Base-by-base conservation (phyloP, 257 asterid genomes). In the Fraxinus anomala region DNA sequence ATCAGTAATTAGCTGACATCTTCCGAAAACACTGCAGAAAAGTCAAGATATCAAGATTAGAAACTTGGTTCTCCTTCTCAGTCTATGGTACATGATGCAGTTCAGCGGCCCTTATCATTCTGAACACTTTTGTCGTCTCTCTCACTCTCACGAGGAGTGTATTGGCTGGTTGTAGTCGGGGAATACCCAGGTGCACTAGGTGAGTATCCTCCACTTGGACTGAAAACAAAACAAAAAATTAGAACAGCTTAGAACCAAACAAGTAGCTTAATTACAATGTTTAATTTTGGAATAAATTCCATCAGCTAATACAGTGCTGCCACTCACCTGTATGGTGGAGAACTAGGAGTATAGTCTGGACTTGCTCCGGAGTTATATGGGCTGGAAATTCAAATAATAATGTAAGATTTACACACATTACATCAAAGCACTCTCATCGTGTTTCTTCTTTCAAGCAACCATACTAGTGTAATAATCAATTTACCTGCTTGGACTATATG, bases 401-500 rank as follows among this genome's bases (percentile, higher is more conserved):
- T 13, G 33, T 23, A 4, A 73, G 31, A 82, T 73, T 63, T 73
- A 39, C 4, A 67, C 67, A 78, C n/a, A 75, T 56, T 28, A 66
- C 23, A 80, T 12, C 19, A 24, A 63, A 63, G 36, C 69, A 12
- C 16, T 24, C 69, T 63, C 69, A 63, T 11, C 9, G 4, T 63
- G 36, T 9, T 24, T 63, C 34, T 56, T n/a, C 26, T 56, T 56
- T 7, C 36, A 67, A 13, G 30, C 59, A 68, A 33, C 66, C 6
- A 47, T 44, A 37, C 75, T n/a, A 65, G 11, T 8, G 69, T 72
- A 19, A 42, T 33, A 51, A 44, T 37, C 49, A 80, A 13, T 7
- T 78, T 91, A 93, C 99, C 98, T 93, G 99, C 94, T 92, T 26
- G 99, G 98, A 78, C 99, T 96, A 80, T 91, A 93, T 17, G 96